phyloP scores from a whole-genome alignment of 148 eudicot species.

The Rhododendron kiyosumense region DNA sequence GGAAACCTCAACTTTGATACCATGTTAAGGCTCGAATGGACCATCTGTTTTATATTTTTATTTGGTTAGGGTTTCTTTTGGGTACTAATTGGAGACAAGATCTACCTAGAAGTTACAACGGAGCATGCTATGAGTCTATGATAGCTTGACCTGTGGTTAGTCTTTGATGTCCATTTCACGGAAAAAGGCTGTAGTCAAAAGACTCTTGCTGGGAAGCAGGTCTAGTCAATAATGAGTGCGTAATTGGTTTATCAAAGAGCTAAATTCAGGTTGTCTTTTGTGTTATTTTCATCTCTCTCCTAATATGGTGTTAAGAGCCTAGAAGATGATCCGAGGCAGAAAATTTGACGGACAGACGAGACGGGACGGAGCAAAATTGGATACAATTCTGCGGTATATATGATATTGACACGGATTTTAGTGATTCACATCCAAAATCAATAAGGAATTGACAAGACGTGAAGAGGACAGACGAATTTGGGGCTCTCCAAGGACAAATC shows the following conservation, averaged over 20 bases:
- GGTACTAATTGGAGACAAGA: neutral
- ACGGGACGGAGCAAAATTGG: neutral
- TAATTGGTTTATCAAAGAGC: neutral
- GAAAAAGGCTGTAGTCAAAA: neutral
- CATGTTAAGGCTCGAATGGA: neutral
- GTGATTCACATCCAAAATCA: neutral
- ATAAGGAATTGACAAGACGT: neutral
- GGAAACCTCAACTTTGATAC: neutral
- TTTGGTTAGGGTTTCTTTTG: neutral
- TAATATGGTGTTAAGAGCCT: neutral
- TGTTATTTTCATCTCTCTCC: neutral
- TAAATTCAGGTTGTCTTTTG: neutral
- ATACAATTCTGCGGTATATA: neutral
- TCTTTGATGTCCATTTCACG: neutral
- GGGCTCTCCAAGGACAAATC: neutral
- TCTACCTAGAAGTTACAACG: neutral
- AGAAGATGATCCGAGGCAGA: neutral
- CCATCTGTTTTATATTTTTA: neutral
- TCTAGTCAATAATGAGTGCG: neutral
- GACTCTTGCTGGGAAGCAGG: neutral
- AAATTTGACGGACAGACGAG: too few species aligned
- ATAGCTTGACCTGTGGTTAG: neutral
- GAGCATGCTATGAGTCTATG: neutral
- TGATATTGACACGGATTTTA: neutral
- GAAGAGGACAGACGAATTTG: too few species aligned